Conservation (phyloP, 176 grass and related monocot species). For the Ensete ventricosum region DNA sequence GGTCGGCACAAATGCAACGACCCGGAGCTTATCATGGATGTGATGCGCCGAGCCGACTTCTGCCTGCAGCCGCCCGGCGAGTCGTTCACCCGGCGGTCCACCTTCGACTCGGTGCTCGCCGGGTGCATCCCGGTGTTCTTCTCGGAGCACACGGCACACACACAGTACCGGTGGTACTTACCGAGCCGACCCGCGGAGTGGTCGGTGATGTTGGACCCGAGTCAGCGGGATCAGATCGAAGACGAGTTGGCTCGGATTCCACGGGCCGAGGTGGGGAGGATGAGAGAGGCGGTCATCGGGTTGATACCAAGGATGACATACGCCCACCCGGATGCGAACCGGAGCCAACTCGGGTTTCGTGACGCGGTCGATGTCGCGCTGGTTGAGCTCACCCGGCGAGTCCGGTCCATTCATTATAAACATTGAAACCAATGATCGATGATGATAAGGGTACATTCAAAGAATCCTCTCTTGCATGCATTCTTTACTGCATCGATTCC, state of each 20-base stretch:
- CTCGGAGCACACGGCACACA: not conserved
- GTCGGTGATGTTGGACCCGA: constrained; percentile 21
- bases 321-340: constrained; percentile 18
- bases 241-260: constrained; percentile 16
- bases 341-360: constrained; percentile 12
- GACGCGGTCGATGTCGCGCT: constrained; percentile 30
- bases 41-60: constrained; percentile 9
- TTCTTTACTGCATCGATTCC: too few relatives aligned
- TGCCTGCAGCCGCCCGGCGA: constrained; percentile 18
- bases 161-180: constrained; percentile 15
- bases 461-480: too few relatives aligned
- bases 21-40: not conserved
- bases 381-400: constrained; percentile 23
- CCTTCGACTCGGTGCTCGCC: constrained; percentile 17
- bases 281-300: constrained; percentile 26
- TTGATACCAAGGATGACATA: constrained; percentile 29
- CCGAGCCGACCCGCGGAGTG: constrained; percentile 16
- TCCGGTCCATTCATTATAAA: not conserved
- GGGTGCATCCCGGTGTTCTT: constrained; percentile 28
- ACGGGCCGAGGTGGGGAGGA: constrained; percentile 20
- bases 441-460: too few relatives aligned
- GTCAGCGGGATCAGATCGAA: constrained; percentile 1
- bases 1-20: not conserved
- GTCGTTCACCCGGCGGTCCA: constrained; percentile 2
- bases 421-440: too few relatives aligned